Percentiles rank a stretch among this genome's conserved stretches.
Evolutionary conservation across 78 protist genomes (phyloP).

Genomic region (Tieghemostelium lacteum): DNA sequence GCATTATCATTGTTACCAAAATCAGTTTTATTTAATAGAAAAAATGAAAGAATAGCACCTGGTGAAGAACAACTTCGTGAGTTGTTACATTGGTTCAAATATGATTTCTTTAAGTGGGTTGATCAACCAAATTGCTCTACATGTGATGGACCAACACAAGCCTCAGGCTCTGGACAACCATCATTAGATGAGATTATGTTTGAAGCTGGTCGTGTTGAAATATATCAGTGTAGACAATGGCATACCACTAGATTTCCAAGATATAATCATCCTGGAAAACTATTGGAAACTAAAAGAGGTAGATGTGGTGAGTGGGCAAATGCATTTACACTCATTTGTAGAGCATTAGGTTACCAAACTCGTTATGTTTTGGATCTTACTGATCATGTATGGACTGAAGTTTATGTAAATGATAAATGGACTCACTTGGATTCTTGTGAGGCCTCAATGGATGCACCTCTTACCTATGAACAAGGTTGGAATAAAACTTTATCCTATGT

Average conservation of each 20-base stretch:
- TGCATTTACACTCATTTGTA: conserved; percentile 83
- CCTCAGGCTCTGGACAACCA: conserved; percentile 25
- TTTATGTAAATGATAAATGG: conserved; percentile 77
- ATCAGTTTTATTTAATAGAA: neutral
- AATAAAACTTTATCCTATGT: conserved; percentile 88
- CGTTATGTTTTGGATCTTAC: conserved; percentile 90
- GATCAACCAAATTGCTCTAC: conserved; percentile 76
- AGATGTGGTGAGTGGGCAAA: conserved; percentile 96
- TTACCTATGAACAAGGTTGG: conserved; percentile 93
- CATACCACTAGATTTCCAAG: conserved; percentile 86
- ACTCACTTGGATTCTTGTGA: conserved; percentile 84
- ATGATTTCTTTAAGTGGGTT: conserved; percentile 87
- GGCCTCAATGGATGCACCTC: conserved; percentile 72
- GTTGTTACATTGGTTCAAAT: conserved; percentile 87
- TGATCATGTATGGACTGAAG: conserved; percentile 97
- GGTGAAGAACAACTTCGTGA: conserved; percentile 21
- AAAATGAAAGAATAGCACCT: neutral
- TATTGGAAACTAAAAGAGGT: conserved; percentile 87
- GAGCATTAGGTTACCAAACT: conserved; percentile 83
- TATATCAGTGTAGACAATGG: conserved; percentile 75
- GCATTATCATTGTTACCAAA: neutral
- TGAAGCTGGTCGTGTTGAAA: conserved; percentile 83
- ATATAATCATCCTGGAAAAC: conserved; percentile 81
- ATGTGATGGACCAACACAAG: conserved; percentile 6
- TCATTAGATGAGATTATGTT: conserved; percentile 6